A percentile compares a stretch with the other conserved stretches of the same genome.
Evolutionary conservation across 495 filamentous ascomycete genomes (phyloP).

Genomic region (Collariella sp.): DNA sequence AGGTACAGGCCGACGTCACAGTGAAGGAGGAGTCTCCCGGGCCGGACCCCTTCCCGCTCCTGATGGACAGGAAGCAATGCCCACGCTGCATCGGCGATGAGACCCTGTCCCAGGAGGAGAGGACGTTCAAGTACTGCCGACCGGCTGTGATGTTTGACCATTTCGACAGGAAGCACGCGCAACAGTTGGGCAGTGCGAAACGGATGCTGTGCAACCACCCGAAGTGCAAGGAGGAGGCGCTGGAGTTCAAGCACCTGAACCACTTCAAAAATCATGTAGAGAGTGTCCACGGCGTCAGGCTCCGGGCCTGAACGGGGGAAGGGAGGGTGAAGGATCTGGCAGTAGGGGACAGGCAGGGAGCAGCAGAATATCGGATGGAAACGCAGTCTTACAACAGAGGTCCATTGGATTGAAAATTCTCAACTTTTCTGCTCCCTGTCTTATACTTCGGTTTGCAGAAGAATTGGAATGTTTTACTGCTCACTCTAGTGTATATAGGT

Average conservation of each 20-base stretch:
- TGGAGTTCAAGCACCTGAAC: slow-evolving; percentile 9
- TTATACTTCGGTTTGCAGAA: no score
- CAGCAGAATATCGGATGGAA: not conserved
- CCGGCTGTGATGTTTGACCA: slow-evolving; percentile 6
- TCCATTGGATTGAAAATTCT: no score
- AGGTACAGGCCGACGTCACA: not conserved
- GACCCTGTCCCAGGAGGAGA: slow-evolving; percentile 1
- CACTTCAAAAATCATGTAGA: not conserved
- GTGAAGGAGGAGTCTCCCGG: not conserved
- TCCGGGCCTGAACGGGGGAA: not conserved
- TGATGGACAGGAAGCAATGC: slow-evolving; percentile 6
- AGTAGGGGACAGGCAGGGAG: no score
- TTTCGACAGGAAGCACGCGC: not conserved
- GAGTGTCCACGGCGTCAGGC: not conserved
- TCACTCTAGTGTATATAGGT: no score
- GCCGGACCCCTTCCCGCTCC: slow-evolving; percentile 5
- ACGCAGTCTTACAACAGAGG: no score
- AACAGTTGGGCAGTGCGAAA: slow-evolving; percentile 1
- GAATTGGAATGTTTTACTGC: no score
- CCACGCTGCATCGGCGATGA: slow-evolving; percentile 4
- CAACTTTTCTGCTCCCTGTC: no score
- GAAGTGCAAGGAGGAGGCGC: slow-evolving; percentile 5
- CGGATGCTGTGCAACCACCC: slow-evolving; percentile 4
- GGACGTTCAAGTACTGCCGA: slow-evolving; percentile 6
- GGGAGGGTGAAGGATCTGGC: no score